Evolutionary conservation across 2,329 filamentous ascomycete genomes (phyloP).

Genomic region (Hypoxylon sp.): DNA sequence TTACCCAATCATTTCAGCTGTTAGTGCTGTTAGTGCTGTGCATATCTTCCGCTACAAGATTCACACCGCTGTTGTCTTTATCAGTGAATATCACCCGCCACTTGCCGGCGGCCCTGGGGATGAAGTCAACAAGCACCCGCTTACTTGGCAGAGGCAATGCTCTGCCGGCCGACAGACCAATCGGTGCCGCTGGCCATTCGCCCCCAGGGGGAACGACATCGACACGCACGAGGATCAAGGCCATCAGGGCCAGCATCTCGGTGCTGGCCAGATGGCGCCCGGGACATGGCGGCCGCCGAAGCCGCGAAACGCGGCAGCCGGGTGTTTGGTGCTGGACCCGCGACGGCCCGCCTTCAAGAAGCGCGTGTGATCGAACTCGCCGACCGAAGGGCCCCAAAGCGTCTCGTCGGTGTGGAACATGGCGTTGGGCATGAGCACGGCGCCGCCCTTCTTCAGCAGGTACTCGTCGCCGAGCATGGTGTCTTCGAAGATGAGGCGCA

Average conservation of each 20-base stretch:
- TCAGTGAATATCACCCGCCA: conserved; percentile 34
- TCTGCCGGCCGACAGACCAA: conserved; percentile 38
- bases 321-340: conserved; percentile 10
- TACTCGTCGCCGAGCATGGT: conserved; percentile 35
- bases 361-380: conserved; percentile 38
- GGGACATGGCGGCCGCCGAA: conserved; percentile 39
- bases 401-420: conserved; percentile 32
- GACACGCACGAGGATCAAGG: conserved; percentile 38
- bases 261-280: conserved; percentile 43
- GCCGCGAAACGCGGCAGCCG: conserved; percentile 39
- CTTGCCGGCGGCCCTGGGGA: conserved; percentile 23
- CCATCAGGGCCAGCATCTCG: conserved; percentile 39
- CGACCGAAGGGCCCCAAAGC: conserved; percentile 36
- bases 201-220: conserved; percentile 33
- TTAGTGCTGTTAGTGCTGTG: conserved; percentile 16
- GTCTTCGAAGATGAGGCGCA: conserved; percentile 38
- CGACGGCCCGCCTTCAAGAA: conserved; percentile 31
- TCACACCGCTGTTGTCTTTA: conserved; percentile 26
- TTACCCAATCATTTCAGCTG: conserved; percentile 12
- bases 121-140: conserved; percentile 22
- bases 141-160: conserved; percentile 37
- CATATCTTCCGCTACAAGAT: conserved; percentile 37
- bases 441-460: conserved; percentile 42
- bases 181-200: conserved; percentile 35
- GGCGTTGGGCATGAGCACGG: conserved; percentile 40